Conservation (phyloP, 164 flowering plant species). For the Annona cherimola region DNA sequence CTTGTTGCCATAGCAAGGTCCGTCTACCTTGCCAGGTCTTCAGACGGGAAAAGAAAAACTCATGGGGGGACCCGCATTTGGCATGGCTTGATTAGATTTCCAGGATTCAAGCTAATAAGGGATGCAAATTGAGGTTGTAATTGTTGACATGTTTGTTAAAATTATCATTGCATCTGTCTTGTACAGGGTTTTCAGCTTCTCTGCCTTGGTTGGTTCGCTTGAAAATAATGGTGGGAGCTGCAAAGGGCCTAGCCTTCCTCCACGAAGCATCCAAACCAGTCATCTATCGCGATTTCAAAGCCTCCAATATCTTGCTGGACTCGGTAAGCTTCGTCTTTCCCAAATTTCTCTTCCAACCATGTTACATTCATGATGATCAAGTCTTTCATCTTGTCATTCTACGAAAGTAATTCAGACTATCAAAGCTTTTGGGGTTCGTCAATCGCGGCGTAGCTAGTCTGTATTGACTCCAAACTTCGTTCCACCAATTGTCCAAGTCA, state of each 20-base stretch:
- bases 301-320: slow-evolving; percentile 76
- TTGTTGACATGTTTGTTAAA: background rate
- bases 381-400: too few relatives aligned
- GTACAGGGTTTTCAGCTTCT: slow-evolving; percentile 49
- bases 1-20: background rate
- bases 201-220: slow-evolving; percentile 80
- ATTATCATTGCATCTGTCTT: background rate
- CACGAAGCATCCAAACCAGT: slow-evolving; percentile 76
- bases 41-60: too few relatives aligned
- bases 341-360: background rate
- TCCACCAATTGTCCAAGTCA: too few relatives aligned
- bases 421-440: too few relatives aligned
- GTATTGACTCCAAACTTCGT: background rate
- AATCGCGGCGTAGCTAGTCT: background rate
- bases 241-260: slow-evolving; percentile 79
- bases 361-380: background rate
- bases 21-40: too few relatives aligned
- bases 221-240: slow-evolving; percentile 80
- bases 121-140: too few relatives aligned
- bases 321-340: slow-evolving; percentile 36
- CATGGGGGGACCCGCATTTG: too few relatives aligned
- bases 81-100: too few relatives aligned
- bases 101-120: too few relatives aligned
- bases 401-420: too few relatives aligned
- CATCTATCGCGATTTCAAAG: slow-evolving; percentile 78